Percentiles rank a stretch among this genome's conserved stretches.
These are phyloP conservation scores for Dendrobium officinale DNA, from an alignment of 106 monocot genomes.

Conservation along the genomic window DNA sequence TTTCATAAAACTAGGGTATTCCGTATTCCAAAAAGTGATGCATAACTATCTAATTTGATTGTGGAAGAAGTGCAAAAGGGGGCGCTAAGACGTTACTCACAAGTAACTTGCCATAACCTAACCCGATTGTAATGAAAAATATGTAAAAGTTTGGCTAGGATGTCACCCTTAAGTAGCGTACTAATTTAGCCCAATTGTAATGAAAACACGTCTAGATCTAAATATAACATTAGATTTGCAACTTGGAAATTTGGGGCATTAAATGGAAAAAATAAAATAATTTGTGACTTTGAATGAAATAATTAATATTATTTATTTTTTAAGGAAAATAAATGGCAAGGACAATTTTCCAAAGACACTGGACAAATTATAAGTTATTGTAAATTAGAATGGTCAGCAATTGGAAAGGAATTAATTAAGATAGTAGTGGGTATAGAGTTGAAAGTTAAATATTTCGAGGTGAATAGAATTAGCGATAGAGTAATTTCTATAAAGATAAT, in stretches of 20 bases:
- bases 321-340: too few relatives aligned
- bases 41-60: neutral
- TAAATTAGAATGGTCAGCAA: neutral
- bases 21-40: neutral
- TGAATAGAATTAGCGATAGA: neutral
- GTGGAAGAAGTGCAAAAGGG: neutral
- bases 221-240: neutral
- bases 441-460: neutral
- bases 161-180: neutral
- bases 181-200: neutral
- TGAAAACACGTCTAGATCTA: neutral
- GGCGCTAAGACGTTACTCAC: neutral
- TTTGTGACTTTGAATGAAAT: neutral
- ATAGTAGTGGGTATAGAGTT: neutral
- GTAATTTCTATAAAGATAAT: neutral
- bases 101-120: neutral
- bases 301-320: neutral
- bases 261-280: neutral
- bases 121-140: neutral
- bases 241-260: neutral
- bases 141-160: neutral
- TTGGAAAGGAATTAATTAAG: neutral
- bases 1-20: neutral
- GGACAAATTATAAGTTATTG: too few relatives aligned
- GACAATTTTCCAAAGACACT: too few relatives aligned